A percentile compares a stretch with the other conserved stretches of the same genome.
phyloP scores from a whole-genome alignment of 2,329 filamentous ascomycete genomes.

The Pseudogymnoascus sp. region DNA sequence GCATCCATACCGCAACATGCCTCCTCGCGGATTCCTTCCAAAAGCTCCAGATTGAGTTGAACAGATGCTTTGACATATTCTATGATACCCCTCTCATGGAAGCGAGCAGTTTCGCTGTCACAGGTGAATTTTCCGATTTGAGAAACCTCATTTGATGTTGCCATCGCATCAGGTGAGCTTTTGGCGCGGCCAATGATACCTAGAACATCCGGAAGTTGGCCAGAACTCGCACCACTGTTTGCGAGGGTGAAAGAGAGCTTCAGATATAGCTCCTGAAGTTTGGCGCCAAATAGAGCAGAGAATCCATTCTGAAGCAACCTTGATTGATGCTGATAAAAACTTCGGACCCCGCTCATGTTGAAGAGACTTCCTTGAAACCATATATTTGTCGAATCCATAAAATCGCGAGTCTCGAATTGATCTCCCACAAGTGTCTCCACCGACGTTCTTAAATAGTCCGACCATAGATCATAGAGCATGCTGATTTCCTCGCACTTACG shows the following conservation, averaged over 20 bases:
- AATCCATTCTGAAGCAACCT: conserved; percentile 45
- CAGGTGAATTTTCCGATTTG: conserved; percentile 43
- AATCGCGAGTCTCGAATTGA: conserved; percentile 46
- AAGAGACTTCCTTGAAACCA: conserved; percentile 41
- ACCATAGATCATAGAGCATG: conserved; percentile 43
- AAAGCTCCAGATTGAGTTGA: conserved; percentile 44
- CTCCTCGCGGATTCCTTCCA: conserved; percentile 47
- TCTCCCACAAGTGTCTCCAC: conserved; percentile 47
- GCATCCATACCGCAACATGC: conserved; percentile 49
- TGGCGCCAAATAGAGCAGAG: conserved; percentile 43
- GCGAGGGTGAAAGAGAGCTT: conserved; percentile 45
- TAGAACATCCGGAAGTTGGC: conserved; percentile 38
- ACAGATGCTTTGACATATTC: conserved; percentile 43
- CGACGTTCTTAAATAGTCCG: conserved; percentile 40
- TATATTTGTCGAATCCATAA: conserved; percentile 39
- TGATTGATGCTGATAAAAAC: conserved; percentile 47
- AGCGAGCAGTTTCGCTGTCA: conserved; percentile 39
- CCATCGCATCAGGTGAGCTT: conserved; percentile 39
- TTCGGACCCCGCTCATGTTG: conserved; percentile 43
- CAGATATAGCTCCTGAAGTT: conserved; percentile 46
- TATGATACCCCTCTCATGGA: conserved; percentile 46
- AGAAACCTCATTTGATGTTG: conserved; percentile 42
- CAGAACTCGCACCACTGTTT: conserved; percentile 31
- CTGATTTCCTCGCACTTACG: conserved; percentile 37
- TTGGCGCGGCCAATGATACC: conserved; percentile 37